Percentiles rank a stretch among this genome's conserved stretches.
Evolutionary conservation across 2,329 filamentous ascomycete genomes (phyloP).

Genomic region (Trichoderma endophyticum): DNA sequence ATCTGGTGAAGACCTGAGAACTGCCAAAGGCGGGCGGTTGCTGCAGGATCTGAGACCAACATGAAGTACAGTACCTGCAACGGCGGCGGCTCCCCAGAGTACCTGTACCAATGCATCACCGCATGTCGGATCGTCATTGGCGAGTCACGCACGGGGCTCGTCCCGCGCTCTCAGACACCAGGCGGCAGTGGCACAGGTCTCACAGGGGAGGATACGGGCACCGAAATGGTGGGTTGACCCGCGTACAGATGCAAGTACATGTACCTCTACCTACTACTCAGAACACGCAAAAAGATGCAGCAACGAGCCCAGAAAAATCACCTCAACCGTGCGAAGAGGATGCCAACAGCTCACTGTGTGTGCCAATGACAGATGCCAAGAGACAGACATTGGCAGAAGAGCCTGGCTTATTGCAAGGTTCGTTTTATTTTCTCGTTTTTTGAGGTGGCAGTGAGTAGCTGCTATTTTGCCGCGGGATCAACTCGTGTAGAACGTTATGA

Average conservation of each 20-base stretch:
- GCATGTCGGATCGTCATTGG: neutral
- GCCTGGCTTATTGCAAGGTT: neutral
- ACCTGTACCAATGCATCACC: neutral
- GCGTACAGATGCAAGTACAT: neutral
- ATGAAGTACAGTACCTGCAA: neutral
- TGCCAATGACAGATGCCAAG: neutral
- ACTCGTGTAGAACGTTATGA: neutral
- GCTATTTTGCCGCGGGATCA: neutral
- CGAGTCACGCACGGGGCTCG: conserved; percentile 7
- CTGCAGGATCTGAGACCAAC: too few relatives aligned
- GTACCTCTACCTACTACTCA: neutral
- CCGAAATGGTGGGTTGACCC: neutral
- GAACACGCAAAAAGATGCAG: neutral
- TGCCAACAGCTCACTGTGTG: neutral
- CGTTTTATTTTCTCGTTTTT: neutral
- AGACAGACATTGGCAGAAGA: neutral
- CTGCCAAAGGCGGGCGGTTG: neutral
- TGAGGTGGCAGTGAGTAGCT: neutral
- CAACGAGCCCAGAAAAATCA: neutral
- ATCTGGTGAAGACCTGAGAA: neutral
- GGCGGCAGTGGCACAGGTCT: neutral
- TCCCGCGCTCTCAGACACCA: conserved; percentile 7
- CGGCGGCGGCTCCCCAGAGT: neutral
- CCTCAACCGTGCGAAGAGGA: neutral
- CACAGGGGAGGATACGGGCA: neutral